Evolutionary conservation across 2,329 filamentous ascomycete species (phyloP).

Genomic region (Aspergillus persii): DNA sequence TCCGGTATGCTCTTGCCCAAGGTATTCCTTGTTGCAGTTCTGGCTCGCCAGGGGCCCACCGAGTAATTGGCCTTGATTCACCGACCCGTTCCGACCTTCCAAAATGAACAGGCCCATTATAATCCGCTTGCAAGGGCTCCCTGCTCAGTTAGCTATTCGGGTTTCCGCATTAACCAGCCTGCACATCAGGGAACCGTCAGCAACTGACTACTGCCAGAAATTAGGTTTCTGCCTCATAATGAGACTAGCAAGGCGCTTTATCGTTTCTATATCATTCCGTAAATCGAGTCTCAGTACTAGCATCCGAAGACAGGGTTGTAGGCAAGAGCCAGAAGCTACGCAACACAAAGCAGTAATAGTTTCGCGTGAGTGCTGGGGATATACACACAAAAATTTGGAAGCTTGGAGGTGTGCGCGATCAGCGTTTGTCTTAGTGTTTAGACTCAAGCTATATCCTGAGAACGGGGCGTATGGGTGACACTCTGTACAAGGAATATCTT

Average conservation of each 20-base stretch:
- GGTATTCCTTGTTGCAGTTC: neutral
- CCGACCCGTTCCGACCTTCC: neutral
- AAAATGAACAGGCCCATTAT: neutral
- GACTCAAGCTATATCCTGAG: neutral
- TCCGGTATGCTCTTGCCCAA: neutral
- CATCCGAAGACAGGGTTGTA: neutral
- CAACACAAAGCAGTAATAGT: neutral
- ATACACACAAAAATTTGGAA: neutral
- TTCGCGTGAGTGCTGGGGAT: neutral
- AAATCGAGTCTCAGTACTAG: neutral
- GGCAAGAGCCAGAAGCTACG: neutral
- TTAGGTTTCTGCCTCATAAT: neutral
- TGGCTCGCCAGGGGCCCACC: neutral
- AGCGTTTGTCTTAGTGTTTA: neutral
- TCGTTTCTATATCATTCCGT: neutral
- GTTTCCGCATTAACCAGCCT: too few relatives aligned
- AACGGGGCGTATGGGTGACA: neutral
- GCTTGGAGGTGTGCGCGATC: neutral
- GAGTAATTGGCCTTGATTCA: neutral
- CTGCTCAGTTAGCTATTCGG: neutral
- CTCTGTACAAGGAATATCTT: neutral
- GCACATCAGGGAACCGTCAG: too few relatives aligned
- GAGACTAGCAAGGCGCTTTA: neutral
- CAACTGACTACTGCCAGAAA: too few relatives aligned
- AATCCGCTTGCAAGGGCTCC: neutral